Conservation (phyloP, 73 alveolate genomes). For the Paramecium sexaurelia region DNA sequence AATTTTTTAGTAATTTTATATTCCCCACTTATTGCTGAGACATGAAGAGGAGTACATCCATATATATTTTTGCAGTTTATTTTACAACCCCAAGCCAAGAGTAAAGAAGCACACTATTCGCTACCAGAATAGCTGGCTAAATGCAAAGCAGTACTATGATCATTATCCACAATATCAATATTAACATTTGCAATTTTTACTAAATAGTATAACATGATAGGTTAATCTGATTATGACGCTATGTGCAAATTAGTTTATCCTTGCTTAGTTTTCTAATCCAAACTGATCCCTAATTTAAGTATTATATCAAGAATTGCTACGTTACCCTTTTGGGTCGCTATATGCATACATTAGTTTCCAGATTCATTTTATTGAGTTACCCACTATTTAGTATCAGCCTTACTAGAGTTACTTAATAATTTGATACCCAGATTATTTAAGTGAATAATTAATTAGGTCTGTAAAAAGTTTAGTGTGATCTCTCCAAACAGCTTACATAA, state of each 20-base stretch:
- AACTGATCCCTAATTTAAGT: neutral
- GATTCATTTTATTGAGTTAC: neutral
- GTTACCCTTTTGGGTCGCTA: conserved; percentile 20
- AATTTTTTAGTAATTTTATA: neutral
- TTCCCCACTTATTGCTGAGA: conserved; percentile 70
- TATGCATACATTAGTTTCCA: conserved; percentile 27
- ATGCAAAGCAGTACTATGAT: conserved; percentile 82
- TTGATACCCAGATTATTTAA: neutral
- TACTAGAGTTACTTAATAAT: neutral
- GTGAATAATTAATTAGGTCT: neutral
- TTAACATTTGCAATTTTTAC: conserved; percentile 12
- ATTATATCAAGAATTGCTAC: neutral
- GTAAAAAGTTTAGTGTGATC: neutral
- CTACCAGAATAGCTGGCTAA: conserved; percentile 85
- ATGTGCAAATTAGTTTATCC: conserved; percentile 81
- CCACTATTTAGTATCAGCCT: neutral
- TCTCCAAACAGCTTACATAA: neutral
- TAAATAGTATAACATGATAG: conserved; percentile 77
- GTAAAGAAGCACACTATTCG: conserved; percentile 74
- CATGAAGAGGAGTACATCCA: conserved; percentile 90
- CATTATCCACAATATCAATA: conserved; percentile 73
- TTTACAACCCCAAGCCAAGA: conserved; percentile 78
- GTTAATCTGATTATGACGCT: conserved; percentile 86
- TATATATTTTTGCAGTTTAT: conserved; percentile 73
- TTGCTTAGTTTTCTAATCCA: conserved; percentile 39